These are phyloP conservation scores for Brettanomyces naardenensis DNA, from an alignment of 805 yeast species.

Conservation along the genomic window DNA sequence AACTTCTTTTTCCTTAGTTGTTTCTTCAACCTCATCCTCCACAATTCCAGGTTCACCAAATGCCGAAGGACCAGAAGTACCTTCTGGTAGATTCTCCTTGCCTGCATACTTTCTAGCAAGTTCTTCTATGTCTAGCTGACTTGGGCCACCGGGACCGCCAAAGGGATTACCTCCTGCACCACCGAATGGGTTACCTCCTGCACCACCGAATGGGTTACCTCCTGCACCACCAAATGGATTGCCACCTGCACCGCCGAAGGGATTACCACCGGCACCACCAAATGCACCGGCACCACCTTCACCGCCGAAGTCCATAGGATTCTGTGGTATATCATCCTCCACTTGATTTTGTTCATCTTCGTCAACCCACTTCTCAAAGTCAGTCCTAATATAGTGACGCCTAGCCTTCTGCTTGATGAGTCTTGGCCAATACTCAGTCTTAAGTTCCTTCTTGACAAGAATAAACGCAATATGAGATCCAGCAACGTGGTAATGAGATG, in stretches of 20 bases:
- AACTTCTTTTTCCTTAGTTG: too few relatives aligned
- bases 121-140: too few relatives aligned
- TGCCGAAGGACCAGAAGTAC: too few relatives aligned
- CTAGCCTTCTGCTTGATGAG: slow-evolving; percentile 80
- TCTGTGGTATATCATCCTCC: too few relatives aligned
- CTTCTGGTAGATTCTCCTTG: too few relatives aligned
- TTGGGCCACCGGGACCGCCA: too few relatives aligned
- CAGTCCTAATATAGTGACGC: slow-evolving; percentile 79
- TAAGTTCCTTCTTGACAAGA: slow-evolving; percentile 58
- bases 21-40: too few relatives aligned
- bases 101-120: slow-evolving; percentile 1
- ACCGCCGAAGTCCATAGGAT: too few relatives aligned
- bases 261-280: too few relatives aligned
- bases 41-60: too few relatives aligned
- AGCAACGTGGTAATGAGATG: slow-evolving; percentile 48
- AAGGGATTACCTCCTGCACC: not conserved
- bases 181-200: not conserved
- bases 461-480: slow-evolving; percentile 60
- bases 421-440: slow-evolving; percentile 91
- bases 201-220: too few relatives aligned
- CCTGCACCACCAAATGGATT: slow-evolving; percentile 33
- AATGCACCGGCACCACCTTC: too few relatives aligned
- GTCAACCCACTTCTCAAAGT: slow-evolving; percentile 96
- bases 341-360: slow-evolving; percentile 88
- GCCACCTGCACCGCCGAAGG: slow-evolving; percentile 43